Evolutionary conservation across 208 protist species (phyloP).

Genomic region (Trichomonas tenax): DNA sequence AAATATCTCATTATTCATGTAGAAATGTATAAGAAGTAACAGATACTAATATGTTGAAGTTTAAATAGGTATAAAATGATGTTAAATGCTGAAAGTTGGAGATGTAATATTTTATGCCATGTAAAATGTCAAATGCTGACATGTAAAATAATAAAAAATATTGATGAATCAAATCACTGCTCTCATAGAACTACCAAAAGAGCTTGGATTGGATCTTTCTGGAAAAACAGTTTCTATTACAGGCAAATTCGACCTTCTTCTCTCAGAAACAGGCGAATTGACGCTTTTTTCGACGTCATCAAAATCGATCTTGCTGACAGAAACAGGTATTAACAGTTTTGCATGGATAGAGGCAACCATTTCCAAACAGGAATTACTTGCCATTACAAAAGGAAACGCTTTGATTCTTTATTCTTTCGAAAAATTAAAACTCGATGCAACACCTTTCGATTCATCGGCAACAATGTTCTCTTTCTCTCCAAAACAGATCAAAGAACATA

Average conservation of each 20-base stretch:
- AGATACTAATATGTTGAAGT: too few species aligned
- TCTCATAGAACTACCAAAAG: not conserved
- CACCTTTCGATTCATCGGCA: not conserved
- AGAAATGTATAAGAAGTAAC: too few species aligned
- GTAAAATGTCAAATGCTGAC: too few species aligned
- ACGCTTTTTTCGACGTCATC: not conserved
- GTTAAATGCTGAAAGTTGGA: too few species aligned
- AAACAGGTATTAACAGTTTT: not conserved
- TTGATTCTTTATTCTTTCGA: not conserved
- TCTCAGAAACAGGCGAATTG: not conserved
- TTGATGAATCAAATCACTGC: not conserved
- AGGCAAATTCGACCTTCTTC: not conserved
- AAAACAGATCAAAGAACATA: not conserved
- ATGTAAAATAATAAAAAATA: not conserved
- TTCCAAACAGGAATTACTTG: not conserved
- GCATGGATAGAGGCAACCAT: not conserved
- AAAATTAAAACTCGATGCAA: not conserved
- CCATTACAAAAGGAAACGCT: not conserved
- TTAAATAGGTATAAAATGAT: too few species aligned
- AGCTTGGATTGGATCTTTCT: not conserved
- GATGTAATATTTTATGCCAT: too few species aligned
- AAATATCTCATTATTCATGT: too few species aligned
- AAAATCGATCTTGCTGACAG: not conserved
- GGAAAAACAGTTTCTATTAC: not conserved
- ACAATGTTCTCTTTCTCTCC: not conserved